These are phyloP conservation scores for Metarhizium guizhouense DNA, from an alignment of 2,329 filamentous ascomycete genomes.

Conservation along the genomic window DNA sequence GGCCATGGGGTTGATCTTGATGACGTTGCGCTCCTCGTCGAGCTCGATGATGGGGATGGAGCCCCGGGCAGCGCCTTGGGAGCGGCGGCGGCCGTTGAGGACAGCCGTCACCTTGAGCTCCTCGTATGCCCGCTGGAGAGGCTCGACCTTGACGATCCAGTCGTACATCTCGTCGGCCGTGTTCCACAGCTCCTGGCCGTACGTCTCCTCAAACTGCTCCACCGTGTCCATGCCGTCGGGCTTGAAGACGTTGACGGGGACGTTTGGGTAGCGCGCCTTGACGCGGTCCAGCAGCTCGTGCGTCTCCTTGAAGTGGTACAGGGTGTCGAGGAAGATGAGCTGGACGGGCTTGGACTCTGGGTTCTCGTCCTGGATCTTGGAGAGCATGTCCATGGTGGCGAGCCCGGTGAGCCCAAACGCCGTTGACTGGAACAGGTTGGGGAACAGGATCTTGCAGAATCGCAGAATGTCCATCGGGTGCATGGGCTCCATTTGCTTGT, in stretches of 20 bases:
- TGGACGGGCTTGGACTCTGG: slow-evolving; percentile 52
- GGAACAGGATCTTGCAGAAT: slow-evolving; percentile 87
- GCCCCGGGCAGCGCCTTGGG: slow-evolving; percentile 87
- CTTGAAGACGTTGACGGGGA: slow-evolving; percentile 83
- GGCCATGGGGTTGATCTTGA: slow-evolving; percentile 97
- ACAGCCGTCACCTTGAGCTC: slow-evolving; percentile 84
- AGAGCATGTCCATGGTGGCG: slow-evolving; percentile 77
- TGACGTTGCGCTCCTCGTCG: slow-evolving; percentile 74
- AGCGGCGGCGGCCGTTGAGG: slow-evolving; percentile 82
- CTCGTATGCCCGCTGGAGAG: slow-evolving; percentile 81
- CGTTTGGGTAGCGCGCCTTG: slow-evolving; percentile 64
- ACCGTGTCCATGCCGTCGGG: slow-evolving; percentile 65
- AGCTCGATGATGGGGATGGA: slow-evolving; percentile 87
- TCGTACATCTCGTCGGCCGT: slow-evolving; percentile 84
- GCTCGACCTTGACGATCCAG: slow-evolving; percentile 96
- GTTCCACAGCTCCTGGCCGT: slow-evolving; percentile 81
- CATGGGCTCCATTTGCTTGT: slow-evolving; percentile 79
- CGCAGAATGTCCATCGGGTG: slow-evolving; percentile 84
- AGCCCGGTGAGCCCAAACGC: slow-evolving; percentile 76
- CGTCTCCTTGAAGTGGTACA: slow-evolving; percentile 76
- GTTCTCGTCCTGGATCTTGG: slow-evolving; percentile 58
- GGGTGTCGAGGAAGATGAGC: slow-evolving; percentile 74
- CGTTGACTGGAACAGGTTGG: slow-evolving; percentile 79
- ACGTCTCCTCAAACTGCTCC: slow-evolving; percentile 70
- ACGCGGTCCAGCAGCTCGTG: slow-evolving; percentile 66